A percentile compares a stretch with the other conserved stretches of the same genome.
Evolutionary conservation across 805 yeast species (phyloP).

Genomic region (Wickerhamomyces canadensis): DNA sequence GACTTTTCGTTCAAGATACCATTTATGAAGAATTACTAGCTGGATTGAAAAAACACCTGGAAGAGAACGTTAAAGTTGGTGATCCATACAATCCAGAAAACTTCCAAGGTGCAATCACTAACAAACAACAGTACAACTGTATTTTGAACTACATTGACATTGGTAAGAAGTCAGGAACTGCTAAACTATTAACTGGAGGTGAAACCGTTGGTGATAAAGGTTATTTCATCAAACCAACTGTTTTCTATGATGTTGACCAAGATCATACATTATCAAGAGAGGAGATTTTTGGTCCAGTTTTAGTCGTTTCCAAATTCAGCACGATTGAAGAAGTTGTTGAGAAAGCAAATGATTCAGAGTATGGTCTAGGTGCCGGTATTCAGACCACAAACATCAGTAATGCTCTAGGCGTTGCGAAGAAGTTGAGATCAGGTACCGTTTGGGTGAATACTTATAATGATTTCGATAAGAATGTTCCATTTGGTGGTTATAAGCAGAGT

Average conservation of each 20-base stretch:
- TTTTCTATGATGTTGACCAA: conserved; percentile 62
- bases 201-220: conserved; percentile 59
- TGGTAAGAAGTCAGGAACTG: conserved; percentile 60
- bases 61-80: conserved; percentile 58
- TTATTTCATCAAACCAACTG: conserved; percentile 67
- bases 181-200: conserved; percentile 68
- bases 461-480: conserved; percentile 70
- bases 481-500: conserved; percentile 76
- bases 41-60: conserved; percentile 53
- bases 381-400: conserved; percentile 60
- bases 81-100: conserved; percentile 64
- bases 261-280: conserved; percentile 60
- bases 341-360: conserved; percentile 64
- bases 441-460: conserved; percentile 81
- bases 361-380: conserved; percentile 79
- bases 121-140: conserved; percentile 62
- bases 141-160: conserved; percentile 60
- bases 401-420: conserved; percentile 58
- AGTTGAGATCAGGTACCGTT: conserved; percentile 68
- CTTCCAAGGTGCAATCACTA: conserved; percentile 77
- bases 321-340: conserved; percentile 62
- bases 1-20: conserved; percentile 70
- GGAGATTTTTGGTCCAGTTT: conserved; percentile 81
- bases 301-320: conserved; percentile 61
- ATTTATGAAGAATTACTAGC: conserved; percentile 58